A percentile compares a stretch with the other conserved stretches of the same genome.
These are phyloP conservation scores for Aspergillus baeticus DNA, from an alignment of 495 filamentous ascomycete genomes.

Conservation along the genomic window DNA sequence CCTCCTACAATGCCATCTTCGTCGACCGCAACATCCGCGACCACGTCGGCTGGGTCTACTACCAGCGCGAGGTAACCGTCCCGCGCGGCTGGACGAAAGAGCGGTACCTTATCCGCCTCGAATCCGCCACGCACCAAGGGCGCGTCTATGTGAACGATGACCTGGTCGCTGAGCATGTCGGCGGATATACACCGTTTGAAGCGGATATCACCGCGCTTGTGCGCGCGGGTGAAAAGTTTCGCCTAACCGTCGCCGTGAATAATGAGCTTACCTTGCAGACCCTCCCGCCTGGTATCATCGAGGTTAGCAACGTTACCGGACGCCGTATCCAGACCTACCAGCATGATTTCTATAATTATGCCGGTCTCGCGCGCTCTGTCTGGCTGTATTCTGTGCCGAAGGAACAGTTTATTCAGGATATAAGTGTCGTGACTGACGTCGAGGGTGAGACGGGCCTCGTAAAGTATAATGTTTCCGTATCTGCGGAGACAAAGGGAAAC, in stretches of 20 bases:
- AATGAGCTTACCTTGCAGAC: neutral
- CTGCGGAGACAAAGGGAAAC: neutral
- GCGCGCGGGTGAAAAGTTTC: neutral
- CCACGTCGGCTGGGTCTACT: constrained; percentile 5
- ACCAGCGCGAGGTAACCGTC: neutral
- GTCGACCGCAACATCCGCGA: neutral
- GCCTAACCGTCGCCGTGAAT: neutral
- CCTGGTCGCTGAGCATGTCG: neutral
- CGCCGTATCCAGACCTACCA: neutral
- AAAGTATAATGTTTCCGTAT: neutral
- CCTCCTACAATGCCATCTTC: constrained; percentile 4
- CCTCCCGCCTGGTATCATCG: neutral
- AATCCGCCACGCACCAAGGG: neutral
- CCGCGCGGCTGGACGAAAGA: neutral
- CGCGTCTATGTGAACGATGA: constrained; percentile 1
- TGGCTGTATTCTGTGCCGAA: neutral
- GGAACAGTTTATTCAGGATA: neutral
- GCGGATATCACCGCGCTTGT: neutral
- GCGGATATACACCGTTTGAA: neutral
- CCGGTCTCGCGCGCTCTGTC: neutral
- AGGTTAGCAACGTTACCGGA: neutral
- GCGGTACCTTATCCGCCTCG: neutral
- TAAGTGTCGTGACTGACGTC: neutral
- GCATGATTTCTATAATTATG: constrained; percentile 5
- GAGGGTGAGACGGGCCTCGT: neutral